Percentiles rank a stretch among this genome's conserved stretches.
Conservation (phyloP, 441 rosid genomes). For the Erysimum cheiri region DNA sequence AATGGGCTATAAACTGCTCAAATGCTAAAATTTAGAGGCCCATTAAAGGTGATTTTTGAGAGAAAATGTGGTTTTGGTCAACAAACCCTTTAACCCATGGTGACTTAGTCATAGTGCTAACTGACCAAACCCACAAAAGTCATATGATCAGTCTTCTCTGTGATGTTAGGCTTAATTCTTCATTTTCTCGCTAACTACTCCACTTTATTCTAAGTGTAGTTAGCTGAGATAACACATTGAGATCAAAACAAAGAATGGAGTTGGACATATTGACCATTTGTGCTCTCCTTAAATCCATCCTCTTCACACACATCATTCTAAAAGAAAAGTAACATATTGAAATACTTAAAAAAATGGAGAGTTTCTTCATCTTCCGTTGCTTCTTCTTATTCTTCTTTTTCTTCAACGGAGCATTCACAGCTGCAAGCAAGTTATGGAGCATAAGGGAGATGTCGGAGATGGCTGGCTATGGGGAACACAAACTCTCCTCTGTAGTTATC, state of each 20-base stretch:
- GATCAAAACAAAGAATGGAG: conserved; percentile 24
- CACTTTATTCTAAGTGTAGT: conserved; percentile 29
- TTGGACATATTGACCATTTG: conserved; percentile 3
- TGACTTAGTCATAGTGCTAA: conserved; percentile 37
- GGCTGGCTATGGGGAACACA: conserved; percentile 93
- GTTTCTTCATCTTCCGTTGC: conserved; percentile 30
- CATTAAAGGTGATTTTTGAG: neutral
- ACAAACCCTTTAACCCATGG: conserved; percentile 30
- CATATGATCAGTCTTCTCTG: conserved; percentile 17
- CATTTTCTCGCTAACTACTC: conserved; percentile 36
- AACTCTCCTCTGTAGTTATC: conserved; percentile 82
- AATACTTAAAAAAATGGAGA: conserved; percentile 16
- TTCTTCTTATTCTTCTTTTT: conserved; percentile 36
- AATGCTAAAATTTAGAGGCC: conserved; percentile 13
- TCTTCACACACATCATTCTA: conserved; percentile 22
- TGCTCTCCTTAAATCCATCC: conserved; percentile 32
- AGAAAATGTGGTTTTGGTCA: conserved; percentile 39
- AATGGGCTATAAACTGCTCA: conserved; percentile 12
- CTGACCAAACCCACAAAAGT: conserved; percentile 44
- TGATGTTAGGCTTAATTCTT: conserved; percentile 32
- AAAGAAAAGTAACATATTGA: neutral
- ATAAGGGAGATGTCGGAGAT: conserved; percentile 72
- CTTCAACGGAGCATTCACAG: conserved; percentile 37
- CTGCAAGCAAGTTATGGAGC: conserved; percentile 46
- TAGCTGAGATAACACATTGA: conserved; percentile 36